Conservation (phyloP, 106 monocot species). For the Dendrobium huoshanense region DNA sequence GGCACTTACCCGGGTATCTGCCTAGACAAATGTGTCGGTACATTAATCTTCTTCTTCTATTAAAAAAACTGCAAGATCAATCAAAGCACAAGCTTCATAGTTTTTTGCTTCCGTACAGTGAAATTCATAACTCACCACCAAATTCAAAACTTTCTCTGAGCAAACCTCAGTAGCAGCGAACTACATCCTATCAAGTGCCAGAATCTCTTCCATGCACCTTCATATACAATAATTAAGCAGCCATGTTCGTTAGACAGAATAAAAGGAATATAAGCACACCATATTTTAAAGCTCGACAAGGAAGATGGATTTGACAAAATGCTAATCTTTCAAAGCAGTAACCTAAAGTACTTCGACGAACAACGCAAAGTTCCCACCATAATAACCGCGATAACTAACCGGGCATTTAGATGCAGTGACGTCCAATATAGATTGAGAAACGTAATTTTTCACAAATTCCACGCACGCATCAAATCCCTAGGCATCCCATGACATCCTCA, state of each 20-base stretch:
- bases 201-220: background rate
- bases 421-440: background rate
- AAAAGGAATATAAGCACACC: slow-evolving; percentile 3
- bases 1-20: background rate
- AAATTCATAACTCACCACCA: background rate
- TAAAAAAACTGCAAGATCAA: background rate
- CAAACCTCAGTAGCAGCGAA: background rate
- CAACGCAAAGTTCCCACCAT: background rate
- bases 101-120: background rate
- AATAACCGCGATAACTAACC: background rate
- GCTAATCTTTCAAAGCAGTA: background rate
- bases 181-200: slow-evolving; percentile 2
- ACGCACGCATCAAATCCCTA: background rate
- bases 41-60: slow-evolving; percentile 5
- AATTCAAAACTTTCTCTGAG: background rate
- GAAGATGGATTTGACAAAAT: background rate
- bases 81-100: background rate
- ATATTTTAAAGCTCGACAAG: background rate
- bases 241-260: background rate
- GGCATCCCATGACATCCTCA: background rate
- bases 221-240: background rate
- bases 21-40: background rate
- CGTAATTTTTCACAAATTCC: background rate
- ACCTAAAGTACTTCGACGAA: background rate
- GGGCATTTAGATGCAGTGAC: background rate